phyloP scores from a whole-genome alignment of 139 green algal species.

The Monoraphidium neglectum region DNA sequence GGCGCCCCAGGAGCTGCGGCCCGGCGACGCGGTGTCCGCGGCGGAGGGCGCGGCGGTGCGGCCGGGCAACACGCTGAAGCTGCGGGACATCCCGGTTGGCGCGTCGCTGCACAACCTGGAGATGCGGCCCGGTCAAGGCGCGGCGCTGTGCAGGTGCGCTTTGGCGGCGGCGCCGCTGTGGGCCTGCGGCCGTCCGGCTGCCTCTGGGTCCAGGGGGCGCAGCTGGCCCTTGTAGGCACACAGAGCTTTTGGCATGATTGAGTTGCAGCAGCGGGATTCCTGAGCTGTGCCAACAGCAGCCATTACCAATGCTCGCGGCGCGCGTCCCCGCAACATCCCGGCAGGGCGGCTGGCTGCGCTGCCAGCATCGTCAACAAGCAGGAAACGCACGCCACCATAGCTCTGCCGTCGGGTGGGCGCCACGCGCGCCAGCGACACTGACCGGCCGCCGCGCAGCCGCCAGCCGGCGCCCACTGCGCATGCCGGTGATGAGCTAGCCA shows the following conservation, averaged over 20 bases:
- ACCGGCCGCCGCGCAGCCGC: no score
- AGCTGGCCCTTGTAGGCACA: no score
- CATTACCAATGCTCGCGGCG: no score
- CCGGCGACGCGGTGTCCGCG: conserved; percentile 65
- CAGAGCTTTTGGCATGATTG: no score
- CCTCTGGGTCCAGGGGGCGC: no score
- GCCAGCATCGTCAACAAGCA: conserved; percentile 63
- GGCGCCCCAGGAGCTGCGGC: conserved; percentile 61
- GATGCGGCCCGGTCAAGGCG: conserved; percentile 78
- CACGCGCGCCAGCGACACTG: no score
- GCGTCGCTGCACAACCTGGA: conserved; percentile 88
- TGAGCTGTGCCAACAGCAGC: no score
- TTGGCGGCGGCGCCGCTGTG: no score
- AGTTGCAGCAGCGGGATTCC: no score
- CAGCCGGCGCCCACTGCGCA: no score
- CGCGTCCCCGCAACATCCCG: conserved; percentile 8
- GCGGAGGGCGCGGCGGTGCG: conserved; percentile 66
- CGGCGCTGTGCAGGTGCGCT: conserved; percentile 54
- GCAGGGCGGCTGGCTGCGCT: conserved; percentile 68
- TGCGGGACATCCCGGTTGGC: conserved; percentile 62
- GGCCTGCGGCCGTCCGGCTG: no score
- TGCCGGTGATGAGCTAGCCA: no score
- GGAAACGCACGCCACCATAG: conserved; percentile 74
- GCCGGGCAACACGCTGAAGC: conserved; percentile 72
- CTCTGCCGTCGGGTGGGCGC: conserved; percentile 77